Base-by-base conservation (phyloP, 371 early-diverging fungal genomes). In the Haplosporangium sp. region DNA sequence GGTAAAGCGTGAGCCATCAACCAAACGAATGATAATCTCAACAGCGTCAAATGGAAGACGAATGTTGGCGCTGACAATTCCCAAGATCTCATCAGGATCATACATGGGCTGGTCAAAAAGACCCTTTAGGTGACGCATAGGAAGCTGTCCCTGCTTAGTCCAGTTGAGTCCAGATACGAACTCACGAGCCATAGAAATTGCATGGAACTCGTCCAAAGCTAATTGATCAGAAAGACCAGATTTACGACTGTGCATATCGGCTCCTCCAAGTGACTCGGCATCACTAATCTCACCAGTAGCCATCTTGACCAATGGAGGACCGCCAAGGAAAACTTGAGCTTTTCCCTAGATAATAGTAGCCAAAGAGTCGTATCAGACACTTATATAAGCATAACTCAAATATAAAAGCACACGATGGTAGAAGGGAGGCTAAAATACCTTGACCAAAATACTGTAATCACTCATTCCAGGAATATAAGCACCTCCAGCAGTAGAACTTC, bases 301-400 rank as follows among this genome's bases (percentile, higher is more conserved):
- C 92, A 92, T 92, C 72, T 92, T 86, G 20, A 94, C 94, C 44
- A 94, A 69, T 13, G 94, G 94, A 19, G 94, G 94, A 10, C 94
- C 94, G 47, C 93, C 94, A 19, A 94, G 74, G 66, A 89, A 94
- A 1, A 94, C 92, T 69, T 91, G 89, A 3, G 94, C 93, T 76
- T 92, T 87, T 66, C 91, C 89, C 88, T 87, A 63, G 27, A 3
- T 42, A 27, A 27, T 1, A 27, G 27, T 8, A 47, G 20, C 1
- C 35, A 52, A 40, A n/a, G 10, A 38, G 34, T 5, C 27, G 27
- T 27, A 27, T 27, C 27, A 27, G 27, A 27, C 1, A 27, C 27
- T 27, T 27, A 27, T 27, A 20, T 20, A 40, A 45, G 45, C 45
- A n/a, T 13, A 13, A 27, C 27, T 27, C 27, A 27, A 27, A 27